These are phyloP conservation scores for Lepidium didymum DNA, from an alignment of 345 rosid genomes.

Conservation along the genomic window DNA sequence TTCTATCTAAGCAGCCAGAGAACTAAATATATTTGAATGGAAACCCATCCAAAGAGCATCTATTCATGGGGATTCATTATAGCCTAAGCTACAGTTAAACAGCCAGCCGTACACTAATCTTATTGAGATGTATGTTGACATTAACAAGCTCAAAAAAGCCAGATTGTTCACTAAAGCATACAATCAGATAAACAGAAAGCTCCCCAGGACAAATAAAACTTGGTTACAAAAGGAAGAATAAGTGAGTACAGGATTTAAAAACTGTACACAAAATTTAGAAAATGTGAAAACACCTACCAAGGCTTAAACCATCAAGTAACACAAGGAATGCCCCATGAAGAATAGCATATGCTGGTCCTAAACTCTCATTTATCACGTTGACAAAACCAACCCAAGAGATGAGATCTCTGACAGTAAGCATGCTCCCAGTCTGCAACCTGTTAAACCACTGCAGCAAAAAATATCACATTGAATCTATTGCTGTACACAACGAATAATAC, in stretches of 20 bases:
- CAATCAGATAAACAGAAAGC: neutral
- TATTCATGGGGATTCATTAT: neutral
- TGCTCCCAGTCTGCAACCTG: constrained; percentile 61
- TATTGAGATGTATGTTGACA: neutral
- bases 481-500: neutral
- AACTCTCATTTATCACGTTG: constrained; percentile 40
- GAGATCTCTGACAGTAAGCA: constrained; percentile 88
- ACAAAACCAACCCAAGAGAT: constrained; percentile 82
- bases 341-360: constrained; percentile 56
- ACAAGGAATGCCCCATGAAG: constrained; percentile 90
- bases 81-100: neutral
- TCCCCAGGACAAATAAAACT: neutral
- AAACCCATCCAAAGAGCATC: neutral
- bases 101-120: neutral
- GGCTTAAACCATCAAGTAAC: constrained; percentile 83
- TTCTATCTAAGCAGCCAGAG: neutral
- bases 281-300: constrained; percentile 42
- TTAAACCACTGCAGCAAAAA: constrained; percentile 69
- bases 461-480: neutral
- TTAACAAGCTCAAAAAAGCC: neutral
- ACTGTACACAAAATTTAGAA: neutral
- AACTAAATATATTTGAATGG: neutral
- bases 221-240: neutral
- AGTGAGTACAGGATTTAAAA: neutral
- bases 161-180: neutral